phyloP scores from a whole-genome alignment of 805 yeast genomes.

The Allodekkera sacchari region DNA sequence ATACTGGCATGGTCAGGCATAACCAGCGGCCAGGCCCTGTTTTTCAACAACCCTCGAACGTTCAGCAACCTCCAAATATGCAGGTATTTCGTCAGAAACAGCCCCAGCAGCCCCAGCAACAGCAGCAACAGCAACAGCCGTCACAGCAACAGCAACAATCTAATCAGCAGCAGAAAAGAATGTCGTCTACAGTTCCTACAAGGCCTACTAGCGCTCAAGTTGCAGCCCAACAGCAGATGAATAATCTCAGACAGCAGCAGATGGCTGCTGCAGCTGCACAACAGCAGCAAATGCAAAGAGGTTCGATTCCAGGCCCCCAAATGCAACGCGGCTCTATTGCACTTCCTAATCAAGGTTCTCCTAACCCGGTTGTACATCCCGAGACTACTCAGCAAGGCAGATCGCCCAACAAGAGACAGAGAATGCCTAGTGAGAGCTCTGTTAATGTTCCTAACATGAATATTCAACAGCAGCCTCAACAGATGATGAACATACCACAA shows the following conservation, averaged over 20 bases:
- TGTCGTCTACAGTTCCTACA: constrained; percentile 8
- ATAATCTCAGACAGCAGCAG: constrained; percentile 16
- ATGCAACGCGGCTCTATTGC: too few species aligned
- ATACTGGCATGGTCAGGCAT: constrained; percentile 6
- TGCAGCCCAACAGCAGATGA: constrained; percentile 22
- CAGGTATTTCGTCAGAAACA: constrained; percentile 5
- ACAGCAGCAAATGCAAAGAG: constrained; percentile 8
- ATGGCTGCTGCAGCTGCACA: constrained; percentile 3
- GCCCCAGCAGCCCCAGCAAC: constrained; percentile 10
- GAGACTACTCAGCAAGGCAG: constrained; percentile 4
- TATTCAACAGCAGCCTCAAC: too few species aligned
- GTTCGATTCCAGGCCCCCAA: constrained; percentile 5
- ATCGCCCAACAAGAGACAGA: too few species aligned
- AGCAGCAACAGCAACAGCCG: constrained; percentile 13
- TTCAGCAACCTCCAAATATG: background rate
- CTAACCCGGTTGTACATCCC: too few species aligned
- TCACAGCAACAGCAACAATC: constrained; percentile 7
- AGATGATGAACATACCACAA: too few species aligned
- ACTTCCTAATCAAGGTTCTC: too few species aligned
- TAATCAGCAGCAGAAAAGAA: constrained; percentile 4
- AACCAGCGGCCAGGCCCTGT: constrained; percentile 14
- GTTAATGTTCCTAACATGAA: too few species aligned
- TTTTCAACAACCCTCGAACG: constrained; percentile 8
- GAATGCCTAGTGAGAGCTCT: too few species aligned
- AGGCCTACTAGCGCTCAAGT: constrained; percentile 17